Percentiles rank a stretch among this genome's conserved stretches.
Conservation (phyloP, 345 rosid species). For the Ricinus communis region DNA sequence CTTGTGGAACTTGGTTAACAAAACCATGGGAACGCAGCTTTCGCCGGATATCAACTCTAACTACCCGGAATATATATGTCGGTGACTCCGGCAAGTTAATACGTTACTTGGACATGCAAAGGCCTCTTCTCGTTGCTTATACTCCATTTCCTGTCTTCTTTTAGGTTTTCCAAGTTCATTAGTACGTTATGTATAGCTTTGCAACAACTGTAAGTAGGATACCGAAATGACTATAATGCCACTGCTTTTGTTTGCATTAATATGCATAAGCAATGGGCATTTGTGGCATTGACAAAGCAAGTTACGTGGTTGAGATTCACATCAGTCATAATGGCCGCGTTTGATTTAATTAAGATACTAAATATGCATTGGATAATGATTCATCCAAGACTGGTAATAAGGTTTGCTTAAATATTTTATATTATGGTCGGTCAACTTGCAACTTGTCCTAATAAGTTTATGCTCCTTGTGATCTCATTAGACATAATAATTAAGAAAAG, state of each 20-base stretch:
- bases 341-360: background rate
- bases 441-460: no score
- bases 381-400: background rate
- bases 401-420: no score
- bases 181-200: conserved; percentile 17
- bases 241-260: background rate
- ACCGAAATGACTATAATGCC: conserved; percentile 23
- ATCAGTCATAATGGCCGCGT: background rate
- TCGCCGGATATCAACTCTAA: background rate
- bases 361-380: background rate
- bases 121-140: conserved; percentile 21
- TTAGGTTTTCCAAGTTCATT: conserved; percentile 7
- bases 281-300: conserved; percentile 12
- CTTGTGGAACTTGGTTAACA: background rate
- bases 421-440: conserved; percentile 21
- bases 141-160: conserved; percentile 35
- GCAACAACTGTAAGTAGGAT: background rate
- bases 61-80: conserved; percentile 20
- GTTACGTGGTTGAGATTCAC: background rate
- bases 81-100: background rate
- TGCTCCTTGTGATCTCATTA: no score
- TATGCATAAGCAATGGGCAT: conserved; percentile 6
- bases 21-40: background rate
- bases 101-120: conserved; percentile 1
- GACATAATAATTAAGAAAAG: no score